A percentile compares a stretch with the other conserved stretches of the same genome.
phyloP scores from a whole-genome alignment of 139 green algal species.

The Yamagishiella unicocca region DNA sequence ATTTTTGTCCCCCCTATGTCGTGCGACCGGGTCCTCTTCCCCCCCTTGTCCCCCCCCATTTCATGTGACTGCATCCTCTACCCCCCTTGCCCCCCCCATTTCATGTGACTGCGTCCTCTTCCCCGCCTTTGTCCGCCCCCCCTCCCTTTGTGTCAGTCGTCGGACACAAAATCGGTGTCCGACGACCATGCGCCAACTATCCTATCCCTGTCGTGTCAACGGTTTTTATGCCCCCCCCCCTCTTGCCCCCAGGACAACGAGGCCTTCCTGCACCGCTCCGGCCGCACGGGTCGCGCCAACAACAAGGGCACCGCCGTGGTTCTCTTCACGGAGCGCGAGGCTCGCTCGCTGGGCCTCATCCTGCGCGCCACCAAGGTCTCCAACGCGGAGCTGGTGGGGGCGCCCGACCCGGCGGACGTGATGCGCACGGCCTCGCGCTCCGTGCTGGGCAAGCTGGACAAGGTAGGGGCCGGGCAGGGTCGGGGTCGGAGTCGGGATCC shows the following conservation, averaged over 20 bases:
- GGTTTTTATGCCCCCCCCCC: too few relatives aligned
- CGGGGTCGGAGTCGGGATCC: too few relatives aligned
- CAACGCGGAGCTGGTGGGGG: constrained; percentile 61
- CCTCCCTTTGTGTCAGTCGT: too few relatives aligned
- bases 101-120: neutral
- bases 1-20: too few relatives aligned
- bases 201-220: too few relatives aligned
- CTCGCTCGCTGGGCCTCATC: constrained; percentile 73
- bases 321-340: constrained; percentile 84
- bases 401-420: constrained; percentile 60
- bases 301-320: constrained; percentile 90
- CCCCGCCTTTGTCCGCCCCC: neutral
- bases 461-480: constrained; percentile 54
- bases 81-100: too few relatives aligned
- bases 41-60: too few relatives aligned
- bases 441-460: constrained; percentile 79
- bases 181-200: too few relatives aligned
- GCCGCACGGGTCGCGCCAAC: constrained; percentile 89
- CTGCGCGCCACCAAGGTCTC: constrained; percentile 60
- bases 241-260: constrained; percentile 83
- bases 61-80: too few relatives aligned
- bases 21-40: too few relatives aligned
- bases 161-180: too few relatives aligned
- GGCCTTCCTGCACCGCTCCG: constrained; percentile 96
- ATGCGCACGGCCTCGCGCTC: constrained; percentile 61